Evolutionary conservation across 75 land plant genomes (phyloP), one percentile per base, ranked within the genome.

Genomic region (Picea glauca): DNA sequence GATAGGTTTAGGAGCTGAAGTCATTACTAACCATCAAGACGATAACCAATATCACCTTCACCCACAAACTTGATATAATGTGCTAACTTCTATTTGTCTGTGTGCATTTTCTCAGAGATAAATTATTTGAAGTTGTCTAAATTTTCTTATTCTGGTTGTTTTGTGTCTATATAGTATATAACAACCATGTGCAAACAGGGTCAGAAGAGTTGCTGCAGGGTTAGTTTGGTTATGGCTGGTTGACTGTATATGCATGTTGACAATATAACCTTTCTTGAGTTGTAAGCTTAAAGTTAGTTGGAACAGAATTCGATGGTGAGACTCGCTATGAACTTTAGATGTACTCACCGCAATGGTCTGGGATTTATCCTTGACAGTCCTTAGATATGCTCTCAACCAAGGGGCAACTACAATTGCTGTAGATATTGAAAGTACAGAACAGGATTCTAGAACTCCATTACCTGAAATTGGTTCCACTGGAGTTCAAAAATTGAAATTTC

Each of bases 331-430:
- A 70, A 43, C 20, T 43, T 11, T 33, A n/a, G 46, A 58, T 23
- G 66, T 40, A 15, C 8, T 62, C 43, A 57, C 23, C 20, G 70
- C 78, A n/a, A 54, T 23, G 13, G 40, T 50, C 23, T 76, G 33
- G 13, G 56, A 56, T 76, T 23, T 58, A 76, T 78, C 46, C 82
- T 84, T 86, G 81, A 80, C 31, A 17, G 58, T 5, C 56, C 35
- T 18, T 61, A 93, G 98, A 91, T 96, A 96, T 92, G 99, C 99
- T 78, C 93, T 96, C 26, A 78, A 76, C 60, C 62, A 84, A 78
- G 99, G 95, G 62, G 93, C 92, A 38, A 68, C 90, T 78, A 92
- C 88, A 26, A 67, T 81, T 81, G 95, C 98, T 13, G 85, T 92
- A 68, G 95, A 94, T 82, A 63, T 96, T 75, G 90, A 90, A 81